phyloP scores from a whole-genome alignment of 176 grass and related monocot genomes.

The Phragmites australis region DNA sequence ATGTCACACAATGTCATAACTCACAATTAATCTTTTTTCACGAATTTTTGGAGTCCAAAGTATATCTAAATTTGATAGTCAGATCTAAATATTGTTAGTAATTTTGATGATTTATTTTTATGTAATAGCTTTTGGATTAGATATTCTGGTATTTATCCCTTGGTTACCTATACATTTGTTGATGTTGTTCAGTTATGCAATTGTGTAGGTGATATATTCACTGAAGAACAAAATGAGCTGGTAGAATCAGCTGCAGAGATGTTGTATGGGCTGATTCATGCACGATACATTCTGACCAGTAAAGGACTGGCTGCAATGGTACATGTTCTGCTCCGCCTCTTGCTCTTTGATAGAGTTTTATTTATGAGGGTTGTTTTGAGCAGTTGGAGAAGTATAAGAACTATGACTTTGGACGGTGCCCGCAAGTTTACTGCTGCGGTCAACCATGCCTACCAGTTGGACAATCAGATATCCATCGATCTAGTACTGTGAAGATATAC shows the following conservation, averaged over 20 bases:
- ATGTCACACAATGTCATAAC: not conserved
- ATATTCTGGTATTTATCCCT: not conserved
- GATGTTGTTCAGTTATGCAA: not conserved
- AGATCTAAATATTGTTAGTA: not conserved
- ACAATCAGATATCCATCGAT: conserved; percentile 70
- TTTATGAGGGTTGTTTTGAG: conserved; percentile 28
- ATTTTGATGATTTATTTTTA: not conserved
- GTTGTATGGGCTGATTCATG: conserved; percentile 92
- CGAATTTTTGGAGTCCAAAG: not conserved
- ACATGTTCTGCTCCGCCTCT: conserved; percentile 22
- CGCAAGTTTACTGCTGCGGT: conserved; percentile 74
- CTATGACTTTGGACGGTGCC: conserved; percentile 85
- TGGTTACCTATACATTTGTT: not conserved
- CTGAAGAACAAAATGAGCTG: conserved; percentile 79
- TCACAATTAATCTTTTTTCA: not conserved
- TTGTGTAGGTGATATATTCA: conserved; percentile 44
- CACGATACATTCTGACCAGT: conserved; percentile 85
- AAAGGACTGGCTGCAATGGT: conserved; percentile 91
- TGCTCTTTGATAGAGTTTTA: not conserved
- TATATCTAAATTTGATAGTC: not conserved
- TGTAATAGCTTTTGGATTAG: not conserved
- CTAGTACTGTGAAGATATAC: conserved; percentile 80
- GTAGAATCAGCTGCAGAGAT: conserved; percentile 95
- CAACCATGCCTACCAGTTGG: conserved; percentile 85
- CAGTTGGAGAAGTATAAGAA: conserved; percentile 89